Conservation (phyloP, 2,329 filamentous ascomycete genomes). For the Xylaria sp. region DNA sequence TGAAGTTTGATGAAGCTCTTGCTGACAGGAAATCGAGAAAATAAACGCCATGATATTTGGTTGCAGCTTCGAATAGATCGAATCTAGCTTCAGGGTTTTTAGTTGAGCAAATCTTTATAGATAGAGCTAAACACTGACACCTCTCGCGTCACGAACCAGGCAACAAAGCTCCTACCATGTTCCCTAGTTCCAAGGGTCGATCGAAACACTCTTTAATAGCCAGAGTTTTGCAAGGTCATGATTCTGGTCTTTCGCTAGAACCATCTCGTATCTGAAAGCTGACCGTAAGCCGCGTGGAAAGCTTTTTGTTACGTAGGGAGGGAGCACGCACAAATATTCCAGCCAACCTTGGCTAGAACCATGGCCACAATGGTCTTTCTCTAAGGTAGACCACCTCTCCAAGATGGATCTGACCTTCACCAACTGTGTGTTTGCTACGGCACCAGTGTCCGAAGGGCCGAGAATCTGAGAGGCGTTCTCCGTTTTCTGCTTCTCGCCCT, state of each 20-base stretch:
- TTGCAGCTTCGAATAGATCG: neutral
- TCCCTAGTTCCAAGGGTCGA: slow-evolving; percentile 23
- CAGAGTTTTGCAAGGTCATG: neutral
- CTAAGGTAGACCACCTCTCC: neutral
- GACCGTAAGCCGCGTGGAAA: neutral
- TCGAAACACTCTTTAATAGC: slow-evolving; percentile 16
- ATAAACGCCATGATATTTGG: slow-evolving; percentile 9
- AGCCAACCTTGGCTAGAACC: slow-evolving; percentile 13
- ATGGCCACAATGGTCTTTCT: neutral
- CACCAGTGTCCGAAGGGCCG: neutral
- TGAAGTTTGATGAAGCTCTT: neutral
- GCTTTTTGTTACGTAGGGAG: neutral
- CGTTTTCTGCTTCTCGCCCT: slow-evolving; percentile 17
- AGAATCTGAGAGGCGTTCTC: slow-evolving; percentile 12
- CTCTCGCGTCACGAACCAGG: slow-evolving; percentile 4
- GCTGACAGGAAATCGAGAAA: slow-evolving; percentile 10
- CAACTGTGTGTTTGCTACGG: slow-evolving; percentile 7
- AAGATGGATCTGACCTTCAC: slow-evolving; percentile 3
- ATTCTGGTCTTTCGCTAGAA: slow-evolving; percentile 5
- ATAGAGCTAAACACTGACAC: neutral
- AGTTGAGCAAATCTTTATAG: neutral
- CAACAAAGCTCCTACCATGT: slow-evolving; percentile 11
- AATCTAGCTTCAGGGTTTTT: slow-evolving; percentile 8
- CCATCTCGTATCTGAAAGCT: slow-evolving; percentile 12
- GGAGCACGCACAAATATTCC: slow-evolving; percentile 11